Base-by-base conservation (phyloP, 1,284 basidiomycete genomes). In the Moesziomyces aphidis region DNA sequence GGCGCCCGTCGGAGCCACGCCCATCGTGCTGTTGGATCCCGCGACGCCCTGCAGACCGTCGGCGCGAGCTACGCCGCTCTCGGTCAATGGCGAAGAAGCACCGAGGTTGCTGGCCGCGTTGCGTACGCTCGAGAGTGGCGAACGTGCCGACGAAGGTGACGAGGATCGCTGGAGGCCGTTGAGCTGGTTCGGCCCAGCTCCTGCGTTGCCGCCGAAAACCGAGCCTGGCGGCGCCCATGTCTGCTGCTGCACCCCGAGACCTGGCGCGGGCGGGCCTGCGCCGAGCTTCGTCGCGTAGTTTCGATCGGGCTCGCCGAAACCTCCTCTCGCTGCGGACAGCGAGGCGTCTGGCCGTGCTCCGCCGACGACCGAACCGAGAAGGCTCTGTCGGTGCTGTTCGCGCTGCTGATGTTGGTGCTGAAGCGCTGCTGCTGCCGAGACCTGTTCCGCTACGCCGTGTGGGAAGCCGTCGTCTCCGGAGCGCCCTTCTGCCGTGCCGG, bases 371-470 rank as follows among this genome's bases (percentile, higher is more conserved):
- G 65, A 71, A 4, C 68, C 72, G 36, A 77, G 53, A 42, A 79
- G 53, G 49, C 62, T 75, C 50, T 73, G 68, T 52, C 76, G 58
- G 56, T 81, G 77, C 50, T 75, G 73, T 58, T 81, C 79, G 44
- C 79, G 65, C 46, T 77, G 75, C 52, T 73, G 61, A 51, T 76
- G 75, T 48, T 81, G 79, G 62, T 79, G 77, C 50, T 79, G 79
- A 23, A 81, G 70, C 45, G 79, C 78, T 43, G 79, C 79, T 55
- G 76, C 79, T 53, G 79, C 79, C 26, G 75, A 78, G 21, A 73
- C 79, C 64, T 81, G 79, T 47, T 81, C 79, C 34, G 71, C 75
- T 4, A 65, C 67, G n/a, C 62, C 66, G 19, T 69, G 71, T 19
- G 63, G 54, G 50, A 73, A 77, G 44, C 52, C 70, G 44, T 70